Base-by-base conservation (phyloP, 2,329 filamentous ascomycete genomes). In the Xylariaceae sp. region DNA sequence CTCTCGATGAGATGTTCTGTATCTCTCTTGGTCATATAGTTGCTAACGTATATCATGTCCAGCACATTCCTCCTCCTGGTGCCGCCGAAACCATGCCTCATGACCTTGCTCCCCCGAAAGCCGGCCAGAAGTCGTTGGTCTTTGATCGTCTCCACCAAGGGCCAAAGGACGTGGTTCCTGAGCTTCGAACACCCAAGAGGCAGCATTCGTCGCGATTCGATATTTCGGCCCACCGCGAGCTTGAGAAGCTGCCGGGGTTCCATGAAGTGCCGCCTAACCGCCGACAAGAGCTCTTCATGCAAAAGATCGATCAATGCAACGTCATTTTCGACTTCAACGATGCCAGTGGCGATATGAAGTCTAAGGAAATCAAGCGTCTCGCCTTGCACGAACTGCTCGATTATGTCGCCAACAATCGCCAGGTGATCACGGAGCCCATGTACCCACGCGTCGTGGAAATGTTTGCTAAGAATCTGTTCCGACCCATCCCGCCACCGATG, bases 261-360 rank as follows among this genome's bases (percentile, higher is more conserved):
- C 93, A 98, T 60, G 93, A 98, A 67, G 93, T 97, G 19, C 87
- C 91, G 9, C 93, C 93, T 13, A 95, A 95, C 63, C 83, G 91
- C 49, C 82, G 93, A 48, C 90, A 96, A 68, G 91, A 97, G 56
- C 79, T 98, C 15, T 98, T 98, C 69, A 96, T 98, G 90, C 90
- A 97, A 63, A 98, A 98, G 76, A 93, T 98, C 55, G 93, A 97
- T 59, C 93, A 98, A 65, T 98, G 93, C 74, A 98, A 98, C 63
- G 94, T 98, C 72, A 98, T 98, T 59, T 98, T 98, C 63, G 93
- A 98, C 70, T 98, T 98, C 72, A 98, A 97, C 64, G 93, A 98
- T 66, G 89, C 91, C 37, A 95, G 88, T 52, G 90, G 85, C 53
- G 93, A 98, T 63, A 97, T 98, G 90, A 98, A 98, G 67, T 95